A percentile compares a stretch with the other conserved stretches of the same genome.
Conservation (phyloP, 148 eudicot species). For the Camellia sinensis region DNA sequence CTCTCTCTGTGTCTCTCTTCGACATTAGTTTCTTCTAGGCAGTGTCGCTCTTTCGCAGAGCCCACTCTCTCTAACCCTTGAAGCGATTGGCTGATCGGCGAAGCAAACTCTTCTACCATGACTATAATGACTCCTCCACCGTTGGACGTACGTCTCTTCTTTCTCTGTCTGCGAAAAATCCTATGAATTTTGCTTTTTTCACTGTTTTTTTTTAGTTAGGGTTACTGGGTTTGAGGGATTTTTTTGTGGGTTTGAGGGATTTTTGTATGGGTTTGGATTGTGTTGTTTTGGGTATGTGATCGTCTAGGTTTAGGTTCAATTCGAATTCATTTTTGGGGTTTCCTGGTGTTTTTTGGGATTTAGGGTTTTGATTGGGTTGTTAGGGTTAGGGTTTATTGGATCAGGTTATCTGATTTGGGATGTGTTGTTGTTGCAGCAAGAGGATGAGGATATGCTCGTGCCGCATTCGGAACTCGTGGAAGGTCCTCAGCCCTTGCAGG, state of each 20-base stretch:
- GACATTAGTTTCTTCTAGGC: conserved; percentile 36
- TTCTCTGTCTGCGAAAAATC: neutral
- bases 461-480: conserved; percentile 58
- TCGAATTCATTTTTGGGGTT: neutral
- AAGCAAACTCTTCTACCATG: conserved; percentile 32
- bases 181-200: conserved; percentile 2
- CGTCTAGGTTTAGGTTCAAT: conserved; percentile 31
- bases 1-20: neutral
- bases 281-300: conserved; percentile 20
- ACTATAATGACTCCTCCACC: conserved; percentile 72
- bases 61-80: neutral
- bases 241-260: neutral
- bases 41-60: conserved; percentile 1
- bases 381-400: conserved; percentile 35
- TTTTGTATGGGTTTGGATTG: neutral
- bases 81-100: conserved; percentile 25
- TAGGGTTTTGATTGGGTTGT: conserved; percentile 11
- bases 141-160: conserved; percentile 49
- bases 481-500: conserved; percentile 37
- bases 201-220: neutral
- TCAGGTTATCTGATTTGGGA: conserved; percentile 30
- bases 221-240: conserved; percentile 8
- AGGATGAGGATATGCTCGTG: conserved; percentile 86
- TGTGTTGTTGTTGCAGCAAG: conserved; percentile 47
- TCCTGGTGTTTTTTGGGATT: conserved; percentile 12